Percentiles rank a stretch among this genome's conserved stretches.
Conservation (phyloP, 805 yeast genomes). For the Cyberlindnera petersonii region DNA sequence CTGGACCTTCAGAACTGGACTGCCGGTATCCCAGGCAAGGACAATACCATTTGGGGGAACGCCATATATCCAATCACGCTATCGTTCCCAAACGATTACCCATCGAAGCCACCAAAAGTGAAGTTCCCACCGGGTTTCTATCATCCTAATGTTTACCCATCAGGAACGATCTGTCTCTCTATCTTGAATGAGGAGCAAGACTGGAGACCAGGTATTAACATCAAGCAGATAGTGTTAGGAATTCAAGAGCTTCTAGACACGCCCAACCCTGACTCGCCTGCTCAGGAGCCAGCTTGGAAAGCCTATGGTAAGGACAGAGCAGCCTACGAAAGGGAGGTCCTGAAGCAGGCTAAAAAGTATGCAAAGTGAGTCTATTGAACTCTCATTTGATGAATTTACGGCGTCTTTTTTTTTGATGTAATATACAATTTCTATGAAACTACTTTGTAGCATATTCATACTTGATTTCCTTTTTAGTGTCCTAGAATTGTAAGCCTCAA, state of each 20-base stretch:
- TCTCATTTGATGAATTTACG: too few species aligned
- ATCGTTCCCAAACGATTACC: slow-evolving; percentile 84
- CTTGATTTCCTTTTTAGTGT: too few species aligned
- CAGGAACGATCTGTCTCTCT: slow-evolving; percentile 92
- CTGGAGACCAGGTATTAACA: slow-evolving; percentile 96
- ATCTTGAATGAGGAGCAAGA: slow-evolving; percentile 93
- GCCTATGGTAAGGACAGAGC: slow-evolving; percentile 68
- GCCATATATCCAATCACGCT: slow-evolving; percentile 86
- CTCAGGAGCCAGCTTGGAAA: slow-evolving; percentile 96
- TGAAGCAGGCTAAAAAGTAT: slow-evolving; percentile 75
- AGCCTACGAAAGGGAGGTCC: slow-evolving; percentile 70
- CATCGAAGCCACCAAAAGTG: slow-evolving; percentile 95
- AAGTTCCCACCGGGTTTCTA: slow-evolving; percentile 85
- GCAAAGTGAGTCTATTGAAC: slow-evolving; percentile 38
- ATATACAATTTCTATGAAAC: too few species aligned
- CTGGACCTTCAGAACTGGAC: slow-evolving; percentile 85
- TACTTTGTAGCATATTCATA: too few species aligned
- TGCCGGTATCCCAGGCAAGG: slow-evolving; percentile 94
- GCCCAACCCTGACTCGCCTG: slow-evolving; percentile 95
- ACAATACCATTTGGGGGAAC: slow-evolving; percentile 81
- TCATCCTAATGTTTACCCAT: slow-evolving; percentile 97
- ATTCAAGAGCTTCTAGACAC: slow-evolving; percentile 84
- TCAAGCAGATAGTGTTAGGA: slow-evolving; percentile 86
- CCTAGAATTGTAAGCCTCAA: too few species aligned
- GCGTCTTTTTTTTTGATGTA: too few species aligned